These are phyloP conservation scores for Yamadazyma oceani DNA, from an alignment of 1,139 yeast genomes.

Conservation along the genomic window DNA sequence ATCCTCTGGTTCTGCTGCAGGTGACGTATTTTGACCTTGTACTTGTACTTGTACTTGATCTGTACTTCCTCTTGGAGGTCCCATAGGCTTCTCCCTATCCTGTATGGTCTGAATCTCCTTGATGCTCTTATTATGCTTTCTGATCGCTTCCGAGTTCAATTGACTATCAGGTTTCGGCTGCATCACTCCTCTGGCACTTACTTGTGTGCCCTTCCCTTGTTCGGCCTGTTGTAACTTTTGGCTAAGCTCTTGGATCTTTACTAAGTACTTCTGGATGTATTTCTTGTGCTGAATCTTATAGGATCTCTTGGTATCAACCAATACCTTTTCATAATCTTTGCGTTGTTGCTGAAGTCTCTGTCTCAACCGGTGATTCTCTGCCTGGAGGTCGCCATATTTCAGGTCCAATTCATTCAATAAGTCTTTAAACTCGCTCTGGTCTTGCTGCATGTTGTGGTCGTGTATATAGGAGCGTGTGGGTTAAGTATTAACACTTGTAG, in stretches of 20 bases:
- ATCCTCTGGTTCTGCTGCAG: not conserved
- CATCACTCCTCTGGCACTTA: not conserved
- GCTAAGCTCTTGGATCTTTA: constrained; percentile 11
- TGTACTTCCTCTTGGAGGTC: no score
- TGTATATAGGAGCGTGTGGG: no score
- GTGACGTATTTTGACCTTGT: no score
- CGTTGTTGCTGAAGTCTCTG: constrained; percentile 6
- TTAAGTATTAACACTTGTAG: no score
- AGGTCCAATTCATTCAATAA: constrained; percentile 8
- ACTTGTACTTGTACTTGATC: not conserved
- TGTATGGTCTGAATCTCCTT: not conserved
- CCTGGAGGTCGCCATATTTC: constrained; percentile 10
- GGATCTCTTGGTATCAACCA: constrained; percentile 12
- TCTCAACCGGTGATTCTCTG: constrained; percentile 12
- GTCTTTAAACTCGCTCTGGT: not conserved
- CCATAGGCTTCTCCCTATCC: no score
- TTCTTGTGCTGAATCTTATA: constrained; percentile 15
- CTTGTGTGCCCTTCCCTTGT: no score
- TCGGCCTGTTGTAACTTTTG: no score
- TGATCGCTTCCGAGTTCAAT: not conserved
- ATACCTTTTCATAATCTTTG: constrained; percentile 8
- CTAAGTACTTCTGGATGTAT: constrained; percentile 14
- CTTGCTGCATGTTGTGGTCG: no score
- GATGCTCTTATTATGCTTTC: not conserved
- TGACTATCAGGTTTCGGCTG: no score